Conservation (phyloP, 2,329 filamentous ascomycete species). For the Plectosphaerella plurivora region DNA sequence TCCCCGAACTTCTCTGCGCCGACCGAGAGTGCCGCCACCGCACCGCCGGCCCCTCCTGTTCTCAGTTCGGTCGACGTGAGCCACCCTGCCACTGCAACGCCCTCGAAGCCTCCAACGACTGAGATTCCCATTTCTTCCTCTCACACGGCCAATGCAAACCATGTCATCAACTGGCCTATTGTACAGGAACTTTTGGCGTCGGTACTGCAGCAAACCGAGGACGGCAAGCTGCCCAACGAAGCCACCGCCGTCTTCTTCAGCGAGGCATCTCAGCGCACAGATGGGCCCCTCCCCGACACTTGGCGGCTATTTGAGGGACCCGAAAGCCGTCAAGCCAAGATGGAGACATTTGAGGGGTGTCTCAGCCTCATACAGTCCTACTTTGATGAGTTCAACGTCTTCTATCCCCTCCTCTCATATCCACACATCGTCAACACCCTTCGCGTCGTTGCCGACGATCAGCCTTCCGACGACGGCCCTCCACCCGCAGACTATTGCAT, state of each 20-base stretch:
- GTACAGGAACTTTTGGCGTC: constrained; percentile 12
- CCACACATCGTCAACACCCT: neutral
- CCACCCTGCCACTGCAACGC: neutral
- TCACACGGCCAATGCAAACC: constrained; percentile 18
- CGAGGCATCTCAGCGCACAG: neutral
- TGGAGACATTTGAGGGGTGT: constrained; percentile 1
- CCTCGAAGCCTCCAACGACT: neutral
- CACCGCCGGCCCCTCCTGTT: neutral
- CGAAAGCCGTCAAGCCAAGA: neutral
- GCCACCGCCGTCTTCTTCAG: constrained; percentile 10
- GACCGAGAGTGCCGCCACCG: neutral
- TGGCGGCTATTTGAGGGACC: constrained; percentile 11
- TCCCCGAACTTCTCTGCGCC: constrained; percentile 6
- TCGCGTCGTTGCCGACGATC: neutral
- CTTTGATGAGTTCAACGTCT: constrained; percentile 20
- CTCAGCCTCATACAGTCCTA: constrained; percentile 13
- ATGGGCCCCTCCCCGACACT: constrained; percentile 1
- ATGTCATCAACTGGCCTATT: constrained; percentile 16
- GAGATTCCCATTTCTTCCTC: constrained; percentile 13
- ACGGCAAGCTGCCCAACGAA: constrained; percentile 2
- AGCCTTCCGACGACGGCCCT: neutral
- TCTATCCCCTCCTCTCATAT: constrained; percentile 10
- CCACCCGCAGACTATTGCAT: constrained; percentile 6
- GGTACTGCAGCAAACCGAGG: neutral
- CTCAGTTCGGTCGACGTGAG: neutral